phyloP scores from a whole-genome alignment of 768 basidiomycete species.

The Rossbeevera mucosa region DNA sequence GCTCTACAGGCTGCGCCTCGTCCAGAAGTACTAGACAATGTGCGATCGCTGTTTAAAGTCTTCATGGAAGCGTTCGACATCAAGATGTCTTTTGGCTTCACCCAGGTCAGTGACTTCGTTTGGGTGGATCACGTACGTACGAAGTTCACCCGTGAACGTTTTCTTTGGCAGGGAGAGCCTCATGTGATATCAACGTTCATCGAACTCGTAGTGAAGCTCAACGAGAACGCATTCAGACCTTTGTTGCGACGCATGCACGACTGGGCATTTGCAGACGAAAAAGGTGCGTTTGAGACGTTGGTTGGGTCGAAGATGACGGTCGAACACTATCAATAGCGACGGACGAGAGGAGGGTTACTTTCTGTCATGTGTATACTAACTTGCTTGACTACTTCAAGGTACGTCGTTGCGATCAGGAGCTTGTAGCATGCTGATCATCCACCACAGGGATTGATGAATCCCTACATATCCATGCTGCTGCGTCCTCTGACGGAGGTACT shows the following conservation, averaged over 20 bases:
- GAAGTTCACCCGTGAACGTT: neutral
- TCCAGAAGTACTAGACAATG: slow-evolving; percentile 56
- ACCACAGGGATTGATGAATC: slow-evolving; percentile 79
- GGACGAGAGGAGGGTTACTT: slow-evolving; percentile 56
- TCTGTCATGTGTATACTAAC: slow-evolving; percentile 67
- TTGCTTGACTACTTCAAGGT: slow-evolving; percentile 90
- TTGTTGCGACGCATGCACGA: slow-evolving; percentile 89
- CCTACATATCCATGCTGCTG: slow-evolving; percentile 80
- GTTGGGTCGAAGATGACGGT: neutral
- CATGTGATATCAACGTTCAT: slow-evolving; percentile 69
- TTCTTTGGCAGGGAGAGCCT: slow-evolving; percentile 43
- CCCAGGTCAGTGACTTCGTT: slow-evolving; percentile 24
- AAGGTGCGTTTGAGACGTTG: slow-evolving; percentile 33
- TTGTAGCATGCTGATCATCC: neutral
- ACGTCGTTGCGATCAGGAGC: slow-evolving; percentile 9
- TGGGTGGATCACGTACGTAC: too few species aligned
- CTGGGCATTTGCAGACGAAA: slow-evolving; percentile 77
- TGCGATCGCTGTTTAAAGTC: slow-evolving; percentile 67
- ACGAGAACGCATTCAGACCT: slow-evolving; percentile 87
- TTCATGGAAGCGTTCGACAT: slow-evolving; percentile 78
- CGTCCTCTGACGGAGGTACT: slow-evolving; percentile 63
- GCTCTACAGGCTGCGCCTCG: slow-evolving; percentile 62
- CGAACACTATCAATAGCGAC: slow-evolving; percentile 16
- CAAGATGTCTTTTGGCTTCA: slow-evolving; percentile 26
- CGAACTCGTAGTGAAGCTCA: slow-evolving; percentile 87